Evolutionary conservation across 257 asterid species (phyloP).

Genomic region (Nicotiana undulata): DNA sequence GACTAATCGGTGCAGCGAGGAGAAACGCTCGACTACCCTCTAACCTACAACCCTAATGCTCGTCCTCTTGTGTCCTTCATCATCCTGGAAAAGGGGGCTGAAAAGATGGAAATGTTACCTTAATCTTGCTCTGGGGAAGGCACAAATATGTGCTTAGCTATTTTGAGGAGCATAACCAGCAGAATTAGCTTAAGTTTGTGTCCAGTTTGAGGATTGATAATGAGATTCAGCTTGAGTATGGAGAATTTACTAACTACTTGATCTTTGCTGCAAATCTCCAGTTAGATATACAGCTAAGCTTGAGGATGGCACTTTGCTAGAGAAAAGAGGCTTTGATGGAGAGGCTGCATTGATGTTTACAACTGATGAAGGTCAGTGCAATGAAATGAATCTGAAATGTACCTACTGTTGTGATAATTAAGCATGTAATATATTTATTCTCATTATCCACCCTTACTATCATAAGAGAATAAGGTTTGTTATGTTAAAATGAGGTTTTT

Average conservation of each 20-base stretch:
- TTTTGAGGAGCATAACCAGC: not conserved
- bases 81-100: not conserved
- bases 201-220: not conserved
- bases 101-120: not conserved
- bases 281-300: conserved; percentile 57
- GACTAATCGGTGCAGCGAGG: too few relatives aligned
- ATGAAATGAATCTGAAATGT: not conserved
- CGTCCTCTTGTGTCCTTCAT: too few relatives aligned
- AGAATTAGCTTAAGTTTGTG: not conserved
- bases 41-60: too few relatives aligned
- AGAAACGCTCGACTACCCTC: too few relatives aligned
- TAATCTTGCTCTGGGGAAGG: not conserved
- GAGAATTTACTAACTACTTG: not conserved
- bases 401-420: not conserved
- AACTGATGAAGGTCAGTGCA: conserved; percentile 61
- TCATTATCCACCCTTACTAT: not conserved
- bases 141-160: not conserved
- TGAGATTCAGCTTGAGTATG: not conserved
- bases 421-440: not conserved
- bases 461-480: not conserved
- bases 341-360: conserved; percentile 39
- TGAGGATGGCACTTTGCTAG: conserved; percentile 59
- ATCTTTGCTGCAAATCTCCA: conserved; percentile 17
- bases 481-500: not conserved
- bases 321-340: conserved; percentile 51